phyloP scores from a whole-genome alignment of 805 yeast genomes.

The Pichia exigua region DNA sequence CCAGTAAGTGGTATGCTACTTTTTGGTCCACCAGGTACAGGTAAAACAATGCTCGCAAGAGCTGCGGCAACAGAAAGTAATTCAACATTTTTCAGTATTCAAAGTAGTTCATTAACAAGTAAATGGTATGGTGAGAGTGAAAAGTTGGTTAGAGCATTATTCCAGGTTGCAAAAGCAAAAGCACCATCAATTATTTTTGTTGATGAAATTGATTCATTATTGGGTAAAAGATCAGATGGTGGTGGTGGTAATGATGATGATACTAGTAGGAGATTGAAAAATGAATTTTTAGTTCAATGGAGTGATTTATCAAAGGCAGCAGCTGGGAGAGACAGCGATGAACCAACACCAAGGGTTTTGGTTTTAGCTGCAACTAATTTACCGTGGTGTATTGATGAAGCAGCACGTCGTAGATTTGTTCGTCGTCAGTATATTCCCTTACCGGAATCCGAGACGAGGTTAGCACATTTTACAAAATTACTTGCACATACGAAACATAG shows the following conservation, averaged over 20 bases:
- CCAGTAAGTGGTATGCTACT: conserved; percentile 95
- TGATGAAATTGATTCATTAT: conserved; percentile 89
- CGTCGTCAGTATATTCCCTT: conserved; percentile 89
- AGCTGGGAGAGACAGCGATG: conserved; percentile 53
- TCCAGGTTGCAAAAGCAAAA: conserved; percentile 72
- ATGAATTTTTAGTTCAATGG: conserved; percentile 94
- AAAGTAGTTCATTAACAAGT: conserved; percentile 85
- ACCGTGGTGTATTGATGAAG: conserved; percentile 97
- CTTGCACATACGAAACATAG: conserved; percentile 67
- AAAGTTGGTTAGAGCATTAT: conserved; percentile 82
- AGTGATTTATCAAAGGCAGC: conserved; percentile 85
- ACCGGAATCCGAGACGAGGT: conserved; percentile 80
- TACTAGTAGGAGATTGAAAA: conserved; percentile 81
- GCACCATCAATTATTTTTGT: conserved; percentile 93
- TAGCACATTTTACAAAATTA: conserved; percentile 60
- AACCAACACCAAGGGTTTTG: conserved; percentile 60
- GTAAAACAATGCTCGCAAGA: conserved; percentile 93
- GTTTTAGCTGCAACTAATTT: conserved; percentile 92
- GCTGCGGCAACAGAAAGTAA: conserved; percentile 95
- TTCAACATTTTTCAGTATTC: conserved; percentile 85
- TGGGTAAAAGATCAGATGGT: conserved; percentile 67
- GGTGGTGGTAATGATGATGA: conserved; percentile 53
- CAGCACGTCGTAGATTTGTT: conserved; percentile 89
- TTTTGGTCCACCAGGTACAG: conserved; percentile 99
- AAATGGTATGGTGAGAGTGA: conserved; percentile 89